Evolutionary conservation across 2,329 filamentous ascomycete species (phyloP), one percentile per base, ranked within the genome.

Genomic region (Neofusicoccum laricinum): DNA sequence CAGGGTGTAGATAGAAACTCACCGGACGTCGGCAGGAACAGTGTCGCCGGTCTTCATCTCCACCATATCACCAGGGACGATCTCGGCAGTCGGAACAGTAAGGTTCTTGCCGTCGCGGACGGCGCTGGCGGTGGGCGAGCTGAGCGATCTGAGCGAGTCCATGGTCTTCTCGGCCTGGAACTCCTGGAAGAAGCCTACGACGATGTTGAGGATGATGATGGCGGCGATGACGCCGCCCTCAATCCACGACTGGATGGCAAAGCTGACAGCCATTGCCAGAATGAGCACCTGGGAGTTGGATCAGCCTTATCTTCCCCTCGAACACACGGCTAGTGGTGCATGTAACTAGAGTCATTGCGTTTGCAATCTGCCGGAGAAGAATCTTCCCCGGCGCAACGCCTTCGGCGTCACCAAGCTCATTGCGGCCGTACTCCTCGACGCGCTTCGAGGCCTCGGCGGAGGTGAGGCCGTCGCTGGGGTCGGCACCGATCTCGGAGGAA

Each of bases 321-420:
- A 36, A 58, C 19, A 40, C 55, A 21, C 45, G 41, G 32, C 21
- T 15, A 32, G 30, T 64, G 45, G 36, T 61, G n/a, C 25, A 30
- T 68, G 68, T 71, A 73, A 88, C 88, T 75, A 90, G 74, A 68
- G 90, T 90, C 90, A 92, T 92, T 65, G 90, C 90, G 80, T 93
- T 93, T 72, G 88, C 85, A 21, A 92, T 76, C 74, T 93, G 90
- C 70, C 89, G 88, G 65, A 90, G 79, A 51, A 93, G 78, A 46
- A 93, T 91, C 70, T 88, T 93, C 70, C 83, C 88, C 81, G 89
- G 88, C 83, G 72, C 85, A 53, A 93, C 87, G 32, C 85, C 85
- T 32, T 84, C 86, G 19, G 84, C 88, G 19, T 91, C 85, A 49
- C 91, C 86, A 19, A 93, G 81, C 72, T 91, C 88, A 78, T 93